Percentiles rank a stretch among this genome's conserved stretches.
Evolutionary conservation across 768 basidiomycete species (phyloP).

Genomic region (Agrocybe chaxingu): DNA sequence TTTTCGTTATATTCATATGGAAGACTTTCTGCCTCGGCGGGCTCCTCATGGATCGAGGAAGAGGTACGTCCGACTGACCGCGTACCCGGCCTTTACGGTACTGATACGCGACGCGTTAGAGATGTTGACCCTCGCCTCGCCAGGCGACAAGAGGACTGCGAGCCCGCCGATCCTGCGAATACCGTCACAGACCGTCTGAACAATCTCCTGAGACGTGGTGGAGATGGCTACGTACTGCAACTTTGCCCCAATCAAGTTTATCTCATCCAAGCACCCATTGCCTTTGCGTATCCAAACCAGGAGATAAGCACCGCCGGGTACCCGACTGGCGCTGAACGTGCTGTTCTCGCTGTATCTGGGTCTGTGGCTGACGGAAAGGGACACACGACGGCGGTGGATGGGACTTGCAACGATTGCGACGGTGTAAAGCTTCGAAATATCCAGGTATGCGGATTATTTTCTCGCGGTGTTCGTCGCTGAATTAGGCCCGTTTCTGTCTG

Average conservation of each 20-base stretch:
- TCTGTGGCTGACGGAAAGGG: constrained; percentile 58
- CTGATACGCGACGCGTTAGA: background rate
- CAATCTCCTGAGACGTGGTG: constrained; percentile 58
- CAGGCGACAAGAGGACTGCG: constrained; percentile 22
- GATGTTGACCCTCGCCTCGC: background rate
- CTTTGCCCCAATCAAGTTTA: constrained; percentile 68
- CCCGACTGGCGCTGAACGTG: constrained; percentile 64
- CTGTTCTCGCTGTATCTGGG: constrained; percentile 68
- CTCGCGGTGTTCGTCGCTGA: background rate
- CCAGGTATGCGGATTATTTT: constrained; percentile 42
- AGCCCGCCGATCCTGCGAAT: constrained; percentile 50
- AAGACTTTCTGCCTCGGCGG: background rate
- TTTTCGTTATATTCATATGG: background rate
- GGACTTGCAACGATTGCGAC: constrained; percentile 55
- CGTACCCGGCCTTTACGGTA: too few species aligned
- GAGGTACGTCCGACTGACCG: background rate
- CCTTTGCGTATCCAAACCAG: constrained; percentile 64
- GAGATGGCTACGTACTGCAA: constrained; percentile 59
- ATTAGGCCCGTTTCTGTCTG: background rate
- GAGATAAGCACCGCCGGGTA: constrained; percentile 83
- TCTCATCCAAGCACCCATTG: constrained; percentile 59
- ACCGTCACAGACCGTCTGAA: constrained; percentile 69
- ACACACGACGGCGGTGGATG: constrained; percentile 72
- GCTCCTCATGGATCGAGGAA: background rate
- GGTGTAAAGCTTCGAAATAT: constrained; percentile 68